Conservation (phyloP, 257 asterid species). For the Petunia axillaris region DNA sequence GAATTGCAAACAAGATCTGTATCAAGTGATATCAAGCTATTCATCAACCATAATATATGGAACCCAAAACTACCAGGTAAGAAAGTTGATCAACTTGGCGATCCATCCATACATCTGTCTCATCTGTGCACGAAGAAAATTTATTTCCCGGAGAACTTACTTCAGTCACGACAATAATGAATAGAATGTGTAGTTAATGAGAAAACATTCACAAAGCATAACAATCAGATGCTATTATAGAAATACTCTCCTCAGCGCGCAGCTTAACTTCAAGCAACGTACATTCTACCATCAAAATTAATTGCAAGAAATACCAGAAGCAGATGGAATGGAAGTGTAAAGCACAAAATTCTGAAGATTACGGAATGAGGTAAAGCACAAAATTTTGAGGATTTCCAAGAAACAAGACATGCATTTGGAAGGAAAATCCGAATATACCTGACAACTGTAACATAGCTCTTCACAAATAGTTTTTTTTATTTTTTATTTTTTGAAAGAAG, state of each 20-base stretch:
- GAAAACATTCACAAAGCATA: neutral
- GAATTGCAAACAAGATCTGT: too few species aligned
- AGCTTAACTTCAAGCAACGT: slow-evolving; percentile 5
- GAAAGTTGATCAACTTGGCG: neutral
- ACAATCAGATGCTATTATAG: neutral
- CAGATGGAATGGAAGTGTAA: neutral
- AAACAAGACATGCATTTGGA: neutral
- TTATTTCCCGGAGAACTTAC: neutral
- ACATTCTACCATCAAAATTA: slow-evolving; percentile 8
- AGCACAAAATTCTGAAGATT: neutral
- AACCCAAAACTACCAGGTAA: neutral
- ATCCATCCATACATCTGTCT: neutral
- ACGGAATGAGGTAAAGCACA: neutral
- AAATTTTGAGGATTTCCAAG: neutral
- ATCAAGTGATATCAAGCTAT: neutral
- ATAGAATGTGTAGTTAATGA: neutral
- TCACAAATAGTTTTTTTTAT: too few species aligned
- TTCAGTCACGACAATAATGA: neutral
- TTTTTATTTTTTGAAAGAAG: too few species aligned
- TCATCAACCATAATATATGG: neutral
- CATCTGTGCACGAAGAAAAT: neutral
- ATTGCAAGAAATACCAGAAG: slow-evolving; percentile 15
- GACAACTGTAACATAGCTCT: too few species aligned
- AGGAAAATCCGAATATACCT: too few species aligned
- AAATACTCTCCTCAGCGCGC: neutral